phyloP scores from a whole-genome alignment of 371 early-diverging fungal species.

The Syncephalastrum racemosum region DNA sequence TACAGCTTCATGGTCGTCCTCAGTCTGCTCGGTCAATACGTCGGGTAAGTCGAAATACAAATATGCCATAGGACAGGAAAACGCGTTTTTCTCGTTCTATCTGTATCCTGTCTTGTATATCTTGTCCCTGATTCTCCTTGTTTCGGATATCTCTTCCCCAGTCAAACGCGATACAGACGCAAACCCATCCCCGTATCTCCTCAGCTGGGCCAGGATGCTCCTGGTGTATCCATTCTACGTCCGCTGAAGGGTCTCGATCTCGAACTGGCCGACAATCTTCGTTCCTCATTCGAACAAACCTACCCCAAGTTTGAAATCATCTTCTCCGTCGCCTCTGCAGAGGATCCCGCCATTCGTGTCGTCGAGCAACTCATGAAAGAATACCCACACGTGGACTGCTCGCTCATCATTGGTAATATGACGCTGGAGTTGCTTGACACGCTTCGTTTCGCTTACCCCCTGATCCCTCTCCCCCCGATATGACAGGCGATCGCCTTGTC shows the following conservation, averaged over 20 bases:
- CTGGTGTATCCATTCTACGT: conserved; percentile 82
- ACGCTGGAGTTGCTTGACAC: not conserved
- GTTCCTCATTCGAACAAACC: conserved; percentile 77
- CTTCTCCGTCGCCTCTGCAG: conserved; percentile 76
- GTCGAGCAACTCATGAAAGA: conserved; percentile 66
- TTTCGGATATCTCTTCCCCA: conserved; percentile 12
- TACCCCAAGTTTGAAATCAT: conserved; percentile 85
- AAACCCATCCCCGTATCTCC: conserved; percentile 51
- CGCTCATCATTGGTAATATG: conserved; percentile 50
- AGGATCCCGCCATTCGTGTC: conserved; percentile 78
- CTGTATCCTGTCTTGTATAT: not conserved
- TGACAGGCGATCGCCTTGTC: conserved; percentile 61
- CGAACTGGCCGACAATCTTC: conserved; percentile 76
- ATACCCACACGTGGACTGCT: conserved; percentile 72
- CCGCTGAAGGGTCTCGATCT: conserved; percentile 91
- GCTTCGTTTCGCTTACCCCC: not conserved
- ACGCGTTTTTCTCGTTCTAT: not conserved
- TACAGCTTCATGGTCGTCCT: conserved; percentile 41
- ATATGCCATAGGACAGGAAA: not conserved
- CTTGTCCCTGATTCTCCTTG: not conserved
- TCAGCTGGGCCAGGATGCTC: conserved; percentile 42
- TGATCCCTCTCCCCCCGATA: not conserved
- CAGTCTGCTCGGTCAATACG: conserved; percentile 44
- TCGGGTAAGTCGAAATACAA: conserved; percentile 27
- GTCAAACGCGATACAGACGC: conserved; percentile 51